These are phyloP conservation scores for Vicia villosa DNA, from an alignment of 306 rosid genomes.

Conservation along the genomic window DNA sequence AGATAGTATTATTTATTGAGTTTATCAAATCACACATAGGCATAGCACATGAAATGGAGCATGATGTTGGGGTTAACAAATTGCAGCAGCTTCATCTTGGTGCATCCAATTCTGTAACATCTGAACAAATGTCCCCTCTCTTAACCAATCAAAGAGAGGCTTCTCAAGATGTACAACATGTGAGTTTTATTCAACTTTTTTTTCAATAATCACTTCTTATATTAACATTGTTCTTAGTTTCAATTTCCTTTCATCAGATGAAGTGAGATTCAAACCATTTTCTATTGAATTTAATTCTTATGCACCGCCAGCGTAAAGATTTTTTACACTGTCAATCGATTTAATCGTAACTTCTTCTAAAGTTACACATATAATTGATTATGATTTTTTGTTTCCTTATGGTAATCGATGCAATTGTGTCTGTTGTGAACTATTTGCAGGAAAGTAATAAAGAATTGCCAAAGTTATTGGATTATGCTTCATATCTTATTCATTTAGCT, in stretches of 20 bases:
- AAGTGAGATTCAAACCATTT: background rate
- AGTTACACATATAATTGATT: background rate
- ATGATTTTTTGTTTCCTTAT: background rate
- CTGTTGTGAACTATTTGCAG: slow-evolving; percentile 31
- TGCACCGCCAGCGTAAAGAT: background rate
- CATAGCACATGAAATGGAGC: slow-evolving; percentile 9
- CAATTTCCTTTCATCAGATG: background rate
- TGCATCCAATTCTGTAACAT: slow-evolving; percentile 6
- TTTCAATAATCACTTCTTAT: background rate
- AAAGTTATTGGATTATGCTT: slow-evolving; percentile 33
- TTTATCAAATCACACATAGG: background rate
- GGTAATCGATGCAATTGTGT: background rate
- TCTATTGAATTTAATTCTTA: background rate
- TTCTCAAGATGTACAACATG: slow-evolving; percentile 49
- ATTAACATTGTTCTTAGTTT: background rate
- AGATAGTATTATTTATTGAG: background rate
- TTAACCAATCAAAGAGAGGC: slow-evolving; percentile 31
- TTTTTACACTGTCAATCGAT: background rate
- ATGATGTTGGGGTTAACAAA: background rate
- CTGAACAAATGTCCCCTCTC: slow-evolving; percentile 37
- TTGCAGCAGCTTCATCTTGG: slow-evolving; percentile 2
- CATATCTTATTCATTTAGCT: slow-evolving; percentile 38
- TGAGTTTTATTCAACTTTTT: slow-evolving; percentile 35
- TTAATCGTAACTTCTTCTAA: background rate
- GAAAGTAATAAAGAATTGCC: slow-evolving; percentile 37